Percentiles rank a stretch among this genome's conserved stretches.
phyloP scores from a whole-genome alignment of 306 rosid genomes.

The Biancaea sappan region DNA sequence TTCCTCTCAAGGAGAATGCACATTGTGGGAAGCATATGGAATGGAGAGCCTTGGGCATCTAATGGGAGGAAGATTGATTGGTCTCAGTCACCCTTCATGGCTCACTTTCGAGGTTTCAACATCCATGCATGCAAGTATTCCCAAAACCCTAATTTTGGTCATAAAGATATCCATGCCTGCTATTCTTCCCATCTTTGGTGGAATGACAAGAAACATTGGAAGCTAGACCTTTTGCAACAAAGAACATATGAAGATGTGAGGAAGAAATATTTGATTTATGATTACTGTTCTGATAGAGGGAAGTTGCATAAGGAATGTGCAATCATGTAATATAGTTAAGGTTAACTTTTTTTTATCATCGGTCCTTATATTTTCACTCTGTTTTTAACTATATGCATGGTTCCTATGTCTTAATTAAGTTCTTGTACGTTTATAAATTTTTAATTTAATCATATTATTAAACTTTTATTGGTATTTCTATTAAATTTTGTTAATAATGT shows the following conservation, averaged over 20 bases:
- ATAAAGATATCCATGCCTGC: slow-evolving; percentile 16
- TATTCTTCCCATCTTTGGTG: slow-evolving; percentile 40
- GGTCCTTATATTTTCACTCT: too few relatives aligned
- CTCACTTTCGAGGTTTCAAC: slow-evolving; percentile 40
- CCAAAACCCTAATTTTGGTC: not conserved
- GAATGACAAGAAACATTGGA: slow-evolving; percentile 29
- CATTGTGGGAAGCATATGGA: slow-evolving; percentile 36
- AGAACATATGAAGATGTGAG: slow-evolving; percentile 28
- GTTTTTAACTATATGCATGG: too few relatives aligned
- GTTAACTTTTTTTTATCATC: too few relatives aligned
- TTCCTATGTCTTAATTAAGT: too few relatives aligned
- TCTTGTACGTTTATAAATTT: too few relatives aligned
- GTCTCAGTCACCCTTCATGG: slow-evolving; percentile 37
- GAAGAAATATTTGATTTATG: slow-evolving; percentile 35
- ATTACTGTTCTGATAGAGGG: slow-evolving; percentile 44
- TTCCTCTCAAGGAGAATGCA: slow-evolving; percentile 36
- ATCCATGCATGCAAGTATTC: slow-evolving; percentile 28
- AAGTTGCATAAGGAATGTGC: slow-evolving; percentile 36
- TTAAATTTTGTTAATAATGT: too few relatives aligned
- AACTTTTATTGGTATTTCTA: too few relatives aligned
- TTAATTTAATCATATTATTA: too few relatives aligned
- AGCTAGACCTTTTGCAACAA: slow-evolving; percentile 31
- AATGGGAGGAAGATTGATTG: slow-evolving; percentile 40
- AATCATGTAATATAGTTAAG: not conserved
- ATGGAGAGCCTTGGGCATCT: slow-evolving; percentile 48